phyloP scores from a whole-genome alignment of 495 filamentous ascomycete genomes.

The Haplographium delicatum region DNA sequence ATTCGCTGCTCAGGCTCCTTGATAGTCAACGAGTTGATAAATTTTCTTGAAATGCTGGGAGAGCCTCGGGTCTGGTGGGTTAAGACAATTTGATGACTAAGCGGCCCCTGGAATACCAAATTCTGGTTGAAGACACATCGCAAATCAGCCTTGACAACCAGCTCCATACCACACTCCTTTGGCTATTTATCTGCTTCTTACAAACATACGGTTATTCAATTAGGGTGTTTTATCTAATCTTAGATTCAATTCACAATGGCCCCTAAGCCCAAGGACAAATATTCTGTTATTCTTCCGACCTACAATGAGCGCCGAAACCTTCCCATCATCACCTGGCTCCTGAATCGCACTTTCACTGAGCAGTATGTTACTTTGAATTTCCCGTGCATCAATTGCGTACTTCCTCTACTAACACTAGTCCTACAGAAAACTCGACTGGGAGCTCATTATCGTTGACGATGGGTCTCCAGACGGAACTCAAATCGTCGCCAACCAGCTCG shows the following conservation, averaged over 20 bases:
- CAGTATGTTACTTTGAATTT: conserved; percentile 44
- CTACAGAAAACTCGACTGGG: conserved; percentile 86
- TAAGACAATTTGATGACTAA: too few species aligned
- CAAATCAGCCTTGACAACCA: conserved; percentile 3
- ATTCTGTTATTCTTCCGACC: conserved; percentile 94
- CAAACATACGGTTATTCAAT: too few species aligned
- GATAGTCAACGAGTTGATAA: too few species aligned
- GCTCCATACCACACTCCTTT: conserved; percentile 15
- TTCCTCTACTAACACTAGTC: not conserved
- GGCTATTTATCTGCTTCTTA: not conserved
- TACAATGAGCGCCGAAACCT: conserved; percentile 98
- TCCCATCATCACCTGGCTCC: conserved; percentile 89
- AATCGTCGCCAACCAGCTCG: conserved; percentile 80
- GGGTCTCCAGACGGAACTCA: conserved; percentile 95
- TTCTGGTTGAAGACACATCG: conserved; percentile 7
- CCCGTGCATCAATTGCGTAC: not conserved
- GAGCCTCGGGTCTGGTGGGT: too few species aligned
- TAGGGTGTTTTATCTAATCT: too few species aligned
- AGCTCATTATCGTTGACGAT: conserved; percentile 96
- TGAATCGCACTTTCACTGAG: conserved; percentile 84
- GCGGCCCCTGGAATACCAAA: too few species aligned
- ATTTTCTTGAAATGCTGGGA: too few species aligned
- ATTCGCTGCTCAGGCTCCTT: too few species aligned
- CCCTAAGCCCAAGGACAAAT: conserved; percentile 56
- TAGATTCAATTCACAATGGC: not conserved